Evolutionary conservation across 495 filamentous ascomycete species (phyloP).

Genomic region (Aspergillus heteromorphus): DNA sequence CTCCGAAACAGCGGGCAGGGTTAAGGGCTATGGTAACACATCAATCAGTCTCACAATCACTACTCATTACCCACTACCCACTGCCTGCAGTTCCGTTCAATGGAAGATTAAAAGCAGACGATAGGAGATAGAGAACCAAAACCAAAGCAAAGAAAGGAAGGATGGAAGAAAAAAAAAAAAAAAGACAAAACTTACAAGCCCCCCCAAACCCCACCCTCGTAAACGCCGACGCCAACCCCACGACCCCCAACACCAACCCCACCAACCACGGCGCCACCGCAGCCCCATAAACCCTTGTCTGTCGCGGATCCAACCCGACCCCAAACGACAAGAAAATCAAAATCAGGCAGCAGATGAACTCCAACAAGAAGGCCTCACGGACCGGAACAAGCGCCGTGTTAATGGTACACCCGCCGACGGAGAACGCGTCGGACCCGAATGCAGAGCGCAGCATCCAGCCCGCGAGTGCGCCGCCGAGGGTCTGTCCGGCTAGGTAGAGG

Average conservation of each 20-base stretch:
- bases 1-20: slow-evolving; percentile 28
- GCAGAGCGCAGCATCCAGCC: slow-evolving; percentile 35
- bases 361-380: slow-evolving; percentile 36
- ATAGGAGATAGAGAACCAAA: neutral
- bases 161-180: neutral
- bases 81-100: no score
- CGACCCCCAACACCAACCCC: slow-evolving; percentile 41
- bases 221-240: slow-evolving; percentile 39
- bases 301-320: slow-evolving; percentile 51
- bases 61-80: no score
- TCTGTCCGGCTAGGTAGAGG: slow-evolving; percentile 39
- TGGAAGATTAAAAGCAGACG: neutral
- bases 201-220: slow-evolving; percentile 40
- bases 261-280: slow-evolving; percentile 47
- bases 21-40: slow-evolving; percentile 23
- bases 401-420: slow-evolving; percentile 27
- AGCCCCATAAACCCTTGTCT: slow-evolving; percentile 43
- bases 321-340: slow-evolving; percentile 41
- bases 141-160: neutral
- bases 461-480: slow-evolving; percentile 40
- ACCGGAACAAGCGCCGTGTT: slow-evolving; percentile 21
- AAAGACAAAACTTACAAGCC: slow-evolving; percentile 18
- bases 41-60: no score
- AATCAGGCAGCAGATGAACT: slow-evolving; percentile 34
- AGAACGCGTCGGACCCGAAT: slow-evolving; percentile 19